These are phyloP conservation scores for Collybiopsis confluens DNA, from an alignment of 768 basidiomycete genomes.

Conservation along the genomic window DNA sequence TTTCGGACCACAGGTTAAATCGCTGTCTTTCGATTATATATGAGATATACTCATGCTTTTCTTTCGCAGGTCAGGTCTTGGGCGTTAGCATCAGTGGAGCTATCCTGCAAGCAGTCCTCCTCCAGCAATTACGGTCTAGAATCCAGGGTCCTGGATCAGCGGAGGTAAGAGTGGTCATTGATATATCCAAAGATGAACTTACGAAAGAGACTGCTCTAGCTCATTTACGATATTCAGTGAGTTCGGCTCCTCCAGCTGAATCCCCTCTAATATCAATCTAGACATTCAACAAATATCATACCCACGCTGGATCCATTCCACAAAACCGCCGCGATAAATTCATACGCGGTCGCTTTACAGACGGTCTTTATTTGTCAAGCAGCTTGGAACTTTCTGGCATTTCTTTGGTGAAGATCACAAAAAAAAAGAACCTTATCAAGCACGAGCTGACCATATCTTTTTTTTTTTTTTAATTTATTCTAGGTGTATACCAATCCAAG, in stretches of 20 bases:
- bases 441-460: too few species aligned
- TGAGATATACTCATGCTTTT: too few species aligned
- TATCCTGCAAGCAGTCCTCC: slow-evolving; percentile 75
- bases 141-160: slow-evolving; percentile 75
- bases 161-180: slow-evolving; percentile 45
- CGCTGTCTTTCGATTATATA: too few species aligned
- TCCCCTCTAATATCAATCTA: slow-evolving; percentile 21
- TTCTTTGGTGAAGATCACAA: slow-evolving; percentile 42
- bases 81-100: slow-evolving; percentile 89
- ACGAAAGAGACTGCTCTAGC: slow-evolving; percentile 30
- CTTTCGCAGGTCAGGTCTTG: slow-evolving; percentile 76
- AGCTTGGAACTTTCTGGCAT: slow-evolving; percentile 59
- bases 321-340: slow-evolving; percentile 61
- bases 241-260: slow-evolving; percentile 8
- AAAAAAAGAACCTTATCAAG: not conserved
- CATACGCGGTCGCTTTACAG: slow-evolving; percentile 76
- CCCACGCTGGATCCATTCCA: slow-evolving; percentile 52
- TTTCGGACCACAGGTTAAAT: slow-evolving; percentile 66
- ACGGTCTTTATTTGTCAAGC: slow-evolving; percentile 81
- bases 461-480: too few species aligned
- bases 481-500: slow-evolving; percentile 67
- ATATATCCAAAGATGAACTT: not conserved
- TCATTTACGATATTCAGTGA: slow-evolving; percentile 70
- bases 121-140: slow-evolving; percentile 60
- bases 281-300: slow-evolving; percentile 73